Conservation (phyloP, 2,329 filamentous ascomycete species). For the Tolypocladium capitatum region DNA sequence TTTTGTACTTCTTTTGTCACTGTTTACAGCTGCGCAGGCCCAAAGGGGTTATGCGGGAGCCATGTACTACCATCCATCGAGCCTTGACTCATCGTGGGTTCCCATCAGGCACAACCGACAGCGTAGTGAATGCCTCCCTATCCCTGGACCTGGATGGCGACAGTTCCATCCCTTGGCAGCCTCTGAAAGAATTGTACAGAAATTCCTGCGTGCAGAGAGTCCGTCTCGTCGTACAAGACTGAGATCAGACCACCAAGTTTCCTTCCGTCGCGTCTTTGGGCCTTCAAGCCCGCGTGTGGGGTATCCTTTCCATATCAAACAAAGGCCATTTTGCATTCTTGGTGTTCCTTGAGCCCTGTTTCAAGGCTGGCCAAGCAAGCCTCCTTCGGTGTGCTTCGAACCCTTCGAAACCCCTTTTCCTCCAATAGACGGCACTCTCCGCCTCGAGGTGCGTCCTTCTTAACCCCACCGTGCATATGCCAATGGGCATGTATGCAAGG, state of each 20-base stretch:
- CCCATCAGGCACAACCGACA: not conserved
- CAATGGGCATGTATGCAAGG: slow-evolving; percentile 4
- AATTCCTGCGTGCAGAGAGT: slow-evolving; percentile 2
- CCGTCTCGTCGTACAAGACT: not conserved
- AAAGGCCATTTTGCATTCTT: slow-evolving; percentile 19
- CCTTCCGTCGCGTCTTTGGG: not conserved
- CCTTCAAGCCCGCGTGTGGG: not conserved
- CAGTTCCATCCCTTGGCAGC: not conserved
- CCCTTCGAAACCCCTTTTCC: slow-evolving; percentile 1
- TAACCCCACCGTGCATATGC: slow-evolving; percentile 6
- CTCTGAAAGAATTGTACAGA: slow-evolving; percentile 18
- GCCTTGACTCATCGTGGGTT: not conserved
- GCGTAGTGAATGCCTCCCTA: not conserved
- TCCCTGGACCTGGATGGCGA: slow-evolving; percentile 3
- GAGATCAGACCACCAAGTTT: not conserved
- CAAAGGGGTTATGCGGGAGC: slow-evolving; percentile 5
- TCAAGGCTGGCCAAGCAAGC: slow-evolving; percentile 13
- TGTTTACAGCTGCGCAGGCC: slow-evolving; percentile 16
- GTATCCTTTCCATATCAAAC: not conserved
- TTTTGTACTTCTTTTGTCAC: slow-evolving; percentile 23
- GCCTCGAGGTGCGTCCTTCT: slow-evolving; percentile 7
- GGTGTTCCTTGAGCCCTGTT: slow-evolving; percentile 12
- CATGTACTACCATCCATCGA: not conserved
- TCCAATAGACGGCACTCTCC: slow-evolving; percentile 10
- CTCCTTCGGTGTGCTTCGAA: slow-evolving; percentile 7